Percentiles rank a stretch among this genome's conserved stretches.
Conservation (phyloP, 2,329 filamentous ascomycete genomes). For the Epichloe sibirici region DNA sequence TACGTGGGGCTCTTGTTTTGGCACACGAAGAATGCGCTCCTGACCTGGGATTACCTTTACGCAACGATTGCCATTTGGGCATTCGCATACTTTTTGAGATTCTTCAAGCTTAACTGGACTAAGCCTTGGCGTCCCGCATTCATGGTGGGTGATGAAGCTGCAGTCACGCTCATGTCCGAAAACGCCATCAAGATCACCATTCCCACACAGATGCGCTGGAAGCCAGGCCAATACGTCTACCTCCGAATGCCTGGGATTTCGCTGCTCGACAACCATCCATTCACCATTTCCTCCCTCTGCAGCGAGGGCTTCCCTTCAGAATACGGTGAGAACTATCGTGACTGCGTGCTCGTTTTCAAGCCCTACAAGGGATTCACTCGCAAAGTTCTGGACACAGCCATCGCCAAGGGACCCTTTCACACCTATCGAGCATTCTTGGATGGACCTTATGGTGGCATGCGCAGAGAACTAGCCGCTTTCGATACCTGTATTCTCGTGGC, state of each 20-base stretch:
- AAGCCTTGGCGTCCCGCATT: constrained; percentile 70
- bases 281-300: constrained; percentile 86
- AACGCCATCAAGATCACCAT: constrained; percentile 95
- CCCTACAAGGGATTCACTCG: constrained; percentile 86
- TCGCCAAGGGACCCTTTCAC: constrained; percentile 78
- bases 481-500: constrained; percentile 89
- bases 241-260: constrained; percentile 89
- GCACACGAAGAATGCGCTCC: constrained; percentile 88
- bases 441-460: constrained; percentile 91
- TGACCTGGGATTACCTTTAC: constrained; percentile 81
- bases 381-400: constrained; percentile 68
- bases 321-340: constrained; percentile 77
- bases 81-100: constrained; percentile 57
- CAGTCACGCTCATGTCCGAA: constrained; percentile 78
- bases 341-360: constrained; percentile 83
- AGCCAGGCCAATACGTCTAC: constrained; percentile 89
- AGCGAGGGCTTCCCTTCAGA: constrained; percentile 88
- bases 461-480: constrained; percentile 77
- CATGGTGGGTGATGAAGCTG: constrained; percentile 82
- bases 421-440: constrained; percentile 89
- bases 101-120: constrained; percentile 85
- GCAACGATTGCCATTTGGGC: constrained; percentile 70
- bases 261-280: constrained; percentile 84
- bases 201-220: constrained; percentile 85
- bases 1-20: constrained; percentile 85